Evolutionary conservation across 768 basidiomycete genomes (phyloP), one percentile per base, ranked within the genome.

Genomic region (Xerocomus spinulosus): DNA sequence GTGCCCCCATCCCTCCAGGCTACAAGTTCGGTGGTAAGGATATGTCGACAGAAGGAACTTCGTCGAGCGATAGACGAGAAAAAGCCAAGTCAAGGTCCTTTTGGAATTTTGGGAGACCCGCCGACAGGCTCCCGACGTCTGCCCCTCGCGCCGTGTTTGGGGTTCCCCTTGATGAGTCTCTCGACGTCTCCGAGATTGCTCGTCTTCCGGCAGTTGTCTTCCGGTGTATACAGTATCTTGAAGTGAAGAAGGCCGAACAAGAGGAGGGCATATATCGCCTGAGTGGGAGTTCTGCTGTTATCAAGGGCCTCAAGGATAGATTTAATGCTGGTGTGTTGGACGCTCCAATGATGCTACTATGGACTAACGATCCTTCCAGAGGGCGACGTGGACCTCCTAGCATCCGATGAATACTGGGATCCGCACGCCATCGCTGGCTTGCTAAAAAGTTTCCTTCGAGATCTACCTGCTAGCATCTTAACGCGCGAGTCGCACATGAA

Each of bases 211-310:
- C 95, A 7, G 87, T 97, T 57, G 85, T 96, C 28, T 99, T 94
- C 74, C 82, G 96, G 45, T 88, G 86, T 55, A 94, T 99, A 55
- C 85, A 96, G 62, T 99, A 95, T 69, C 73, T 99, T 46, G 92
- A 98, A 71, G 80, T 82, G 17, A 94, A 94, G 73, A 80, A 89
- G 64, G 95, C 96, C 18, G 91, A 97, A 52, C 83, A 89, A 56
- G 96, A 99, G 62, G 96, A 99, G 68, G 96, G 96, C 28, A 95
- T 99, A 50, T 99, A 97, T 70, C 83, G 96, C 50, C 71, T 99
- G 50, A 93, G 88, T 62, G 94, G 94, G 20, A 93, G 91, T 65
- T 90, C 92, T 53, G 88, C 92, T 28, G 92, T 95, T 48, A 93
- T 98, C 73, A 96, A 96, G 72, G 81, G 74, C 43, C 73, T 99